A percentile compares a stretch with the other conserved stretches of the same genome.
phyloP scores from a whole-genome alignment of 495 filamentous ascomycete genomes.

The Talaromyces proteolyticus region DNA sequence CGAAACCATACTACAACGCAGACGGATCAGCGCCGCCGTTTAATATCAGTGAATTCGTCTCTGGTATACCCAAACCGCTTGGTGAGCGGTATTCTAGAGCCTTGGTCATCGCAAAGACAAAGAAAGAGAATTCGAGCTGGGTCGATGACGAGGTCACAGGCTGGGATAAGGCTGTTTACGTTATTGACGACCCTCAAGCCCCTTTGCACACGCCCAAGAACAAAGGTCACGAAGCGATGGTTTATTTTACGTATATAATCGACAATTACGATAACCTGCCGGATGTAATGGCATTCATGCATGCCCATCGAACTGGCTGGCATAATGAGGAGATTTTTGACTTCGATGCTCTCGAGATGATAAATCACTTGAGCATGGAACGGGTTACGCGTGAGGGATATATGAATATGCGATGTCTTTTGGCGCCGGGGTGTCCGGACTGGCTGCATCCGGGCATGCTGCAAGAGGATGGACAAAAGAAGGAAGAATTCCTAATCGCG shows the following conservation, averaged over 20 bases:
- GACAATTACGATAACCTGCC: slow-evolving; percentile 65
- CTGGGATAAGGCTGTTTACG: slow-evolving; percentile 56
- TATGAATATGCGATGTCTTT: slow-evolving; percentile 60
- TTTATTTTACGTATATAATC: slow-evolving; percentile 67
- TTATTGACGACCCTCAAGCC: slow-evolving; percentile 55
- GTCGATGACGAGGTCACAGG: slow-evolving; percentile 49
- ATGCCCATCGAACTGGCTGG: slow-evolving; percentile 60
- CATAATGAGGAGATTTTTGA: slow-evolving; percentile 54
- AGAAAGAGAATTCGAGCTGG: slow-evolving; percentile 55
- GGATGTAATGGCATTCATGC: slow-evolving; percentile 65
- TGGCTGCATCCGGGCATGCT: slow-evolving; percentile 58
- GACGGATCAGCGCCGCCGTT: slow-evolving; percentile 13
- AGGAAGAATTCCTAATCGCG: slow-evolving; percentile 56
- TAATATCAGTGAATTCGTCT: slow-evolving; percentile 13
- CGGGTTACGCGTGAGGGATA: slow-evolving; percentile 53
- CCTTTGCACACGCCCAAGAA: slow-evolving; percentile 60
- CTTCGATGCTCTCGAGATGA: slow-evolving; percentile 45
- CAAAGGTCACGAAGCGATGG: slow-evolving; percentile 74
- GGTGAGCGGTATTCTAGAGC: slow-evolving; percentile 40
- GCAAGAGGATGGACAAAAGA: slow-evolving; percentile 44
- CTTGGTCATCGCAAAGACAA: slow-evolving; percentile 53
- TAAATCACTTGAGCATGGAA: slow-evolving; percentile 45
- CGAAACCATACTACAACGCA: background rate
- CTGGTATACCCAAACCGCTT: slow-evolving; percentile 35
- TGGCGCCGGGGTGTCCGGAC: slow-evolving; percentile 56